A percentile compares a stretch with the other conserved stretches of the same genome.
Evolutionary conservation across 2,329 filamentous ascomycete species (phyloP).

Genomic region (Trichoderma atrobrunneum): DNA sequence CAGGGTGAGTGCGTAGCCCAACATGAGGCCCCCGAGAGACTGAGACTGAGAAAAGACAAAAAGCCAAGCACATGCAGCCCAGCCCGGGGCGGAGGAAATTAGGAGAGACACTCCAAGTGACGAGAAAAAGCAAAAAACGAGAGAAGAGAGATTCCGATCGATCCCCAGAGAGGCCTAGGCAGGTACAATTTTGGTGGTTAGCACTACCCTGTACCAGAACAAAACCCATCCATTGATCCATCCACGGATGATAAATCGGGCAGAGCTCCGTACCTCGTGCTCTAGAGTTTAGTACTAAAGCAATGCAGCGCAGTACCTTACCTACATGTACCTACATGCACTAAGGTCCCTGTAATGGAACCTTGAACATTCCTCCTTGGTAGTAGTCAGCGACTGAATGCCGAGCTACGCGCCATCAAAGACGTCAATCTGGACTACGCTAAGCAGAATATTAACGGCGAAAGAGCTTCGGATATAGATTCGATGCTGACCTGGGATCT

Average conservation of each 20-base stretch:
- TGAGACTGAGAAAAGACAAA: neutral
- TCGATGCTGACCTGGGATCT: neutral
- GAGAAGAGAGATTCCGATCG: neutral
- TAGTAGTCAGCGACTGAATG: neutral
- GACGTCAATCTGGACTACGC: neutral
- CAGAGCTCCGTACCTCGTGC: too few species aligned
- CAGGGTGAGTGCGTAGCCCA: neutral
- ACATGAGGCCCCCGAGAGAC: neutral
- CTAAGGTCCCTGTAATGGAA: neutral
- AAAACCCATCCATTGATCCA: too few species aligned
- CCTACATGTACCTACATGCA: neutral
- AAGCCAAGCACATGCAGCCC: neutral
- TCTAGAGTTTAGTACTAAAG: too few species aligned
- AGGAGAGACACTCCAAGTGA: neutral
- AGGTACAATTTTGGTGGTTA: neutral
- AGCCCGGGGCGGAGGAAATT: neutral
- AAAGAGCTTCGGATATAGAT: neutral
- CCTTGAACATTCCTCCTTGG: neutral
- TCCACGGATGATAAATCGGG: too few species aligned
- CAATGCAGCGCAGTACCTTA: too few species aligned
- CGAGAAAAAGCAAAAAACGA: neutral
- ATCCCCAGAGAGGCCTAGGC: neutral
- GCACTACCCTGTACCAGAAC: too few species aligned
- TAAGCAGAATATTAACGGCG: neutral
- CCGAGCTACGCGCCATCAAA: conserved; percentile 9